Evolutionary conservation across 768 basidiomycete species (phyloP), one percentile per base, ranked within the genome.

Genomic region (Asterophora lycoperdoides): DNA sequence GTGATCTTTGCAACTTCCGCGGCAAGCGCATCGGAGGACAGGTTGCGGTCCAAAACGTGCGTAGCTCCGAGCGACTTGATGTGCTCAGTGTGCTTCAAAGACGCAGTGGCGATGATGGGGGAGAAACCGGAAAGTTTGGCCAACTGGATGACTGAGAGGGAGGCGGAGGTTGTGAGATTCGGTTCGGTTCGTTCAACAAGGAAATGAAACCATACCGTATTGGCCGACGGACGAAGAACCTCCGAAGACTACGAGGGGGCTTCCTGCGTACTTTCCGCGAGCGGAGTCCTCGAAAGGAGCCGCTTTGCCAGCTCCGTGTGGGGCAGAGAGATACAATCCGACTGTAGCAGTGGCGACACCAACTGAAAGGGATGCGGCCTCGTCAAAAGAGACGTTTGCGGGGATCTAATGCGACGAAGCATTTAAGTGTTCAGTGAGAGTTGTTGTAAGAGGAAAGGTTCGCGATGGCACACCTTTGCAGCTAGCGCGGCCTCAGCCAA

Each of bases 1-100:
- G 61, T 56, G 38, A 70, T 56, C 37, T 54, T 48, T 1, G 49
- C 15, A n/a, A 61, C 54, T 33, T 61, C 51, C 0, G 48, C 40
- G 8, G 26, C n/a, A 14, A 54, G 38, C 6, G 36, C 42, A 0
- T 23, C 9, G 10, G 34, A 3, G 1, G 51, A 19, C 8, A 30
- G 19, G 28, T 57, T 43, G 11, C 56, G 52, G 37, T 69, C 62
- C 32, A 74, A 49, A 20, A 74, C 57, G 18, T 68, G 44, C 1
- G 71, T 69, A 8, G 68, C 73, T 6, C 72, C 70, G 32, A 73
- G 56, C 3, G 60, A 62, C 49, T 64, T 64, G 32, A 74, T 62
- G 15, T 51, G 44, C 2, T 48, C 37, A 44, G 53, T 45, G 20
- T 68, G 62, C 8, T 53, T 45, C 4, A 32, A 50, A 19, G 64